Conservation (phyloP, 2,329 filamentous ascomycete species). For the Fusarium longipes region DNA sequence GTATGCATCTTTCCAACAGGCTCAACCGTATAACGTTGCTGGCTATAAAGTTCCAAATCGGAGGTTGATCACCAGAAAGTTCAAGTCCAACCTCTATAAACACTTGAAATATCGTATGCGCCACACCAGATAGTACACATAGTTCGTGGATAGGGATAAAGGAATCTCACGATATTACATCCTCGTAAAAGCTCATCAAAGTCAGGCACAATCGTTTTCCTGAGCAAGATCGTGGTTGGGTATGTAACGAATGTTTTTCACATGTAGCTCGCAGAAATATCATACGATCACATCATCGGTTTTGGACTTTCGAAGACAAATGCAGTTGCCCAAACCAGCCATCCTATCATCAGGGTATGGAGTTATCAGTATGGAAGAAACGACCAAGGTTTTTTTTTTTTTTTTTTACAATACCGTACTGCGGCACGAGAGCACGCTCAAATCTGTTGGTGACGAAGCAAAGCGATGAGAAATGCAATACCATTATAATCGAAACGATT, state of each 20-base stretch:
- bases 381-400: slow-evolving; percentile 10
- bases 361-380: slow-evolving; percentile 4
- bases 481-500: slow-evolving; percentile 6
- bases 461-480: slow-evolving; percentile 7
- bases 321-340: not conserved
- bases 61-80: not conserved
- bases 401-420: too few relatives aligned
- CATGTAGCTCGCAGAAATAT: not conserved
- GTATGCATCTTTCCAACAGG: not conserved
- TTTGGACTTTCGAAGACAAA: not conserved
- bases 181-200: too few relatives aligned
- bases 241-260: not conserved
- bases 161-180: too few relatives aligned
- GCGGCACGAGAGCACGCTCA: not conserved
- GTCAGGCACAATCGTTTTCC: not conserved
- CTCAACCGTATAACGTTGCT: not conserved
- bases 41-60: not conserved
- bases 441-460: not conserved
- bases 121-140: too few relatives aligned
- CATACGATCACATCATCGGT: not conserved
- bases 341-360: slow-evolving; percentile 6
- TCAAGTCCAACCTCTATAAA: too few relatives aligned
- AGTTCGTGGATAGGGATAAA: too few relatives aligned
- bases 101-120: too few relatives aligned
- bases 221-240: not conserved